These are phyloP conservation scores for Mortierella sp. DNA, from an alignment of 371 early-diverging fungal species.

Conservation along the genomic window DNA sequence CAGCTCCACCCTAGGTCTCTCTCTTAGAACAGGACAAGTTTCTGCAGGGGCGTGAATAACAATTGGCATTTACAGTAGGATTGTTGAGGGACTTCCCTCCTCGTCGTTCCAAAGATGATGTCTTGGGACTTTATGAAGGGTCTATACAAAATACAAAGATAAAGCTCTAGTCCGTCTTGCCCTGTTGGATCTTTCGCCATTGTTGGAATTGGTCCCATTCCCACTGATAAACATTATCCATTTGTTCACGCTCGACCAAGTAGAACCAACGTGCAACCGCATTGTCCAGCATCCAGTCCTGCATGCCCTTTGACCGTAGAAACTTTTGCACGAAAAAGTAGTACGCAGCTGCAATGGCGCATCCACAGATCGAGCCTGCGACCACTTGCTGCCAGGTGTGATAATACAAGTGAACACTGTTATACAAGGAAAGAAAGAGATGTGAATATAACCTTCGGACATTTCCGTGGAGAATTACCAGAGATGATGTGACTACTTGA, in stretches of 20 bases:
- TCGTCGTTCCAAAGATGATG: too few relatives aligned
- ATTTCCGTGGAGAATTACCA: too few relatives aligned
- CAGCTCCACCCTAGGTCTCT: too few relatives aligned
- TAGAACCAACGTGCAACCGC: constrained; percentile 55
- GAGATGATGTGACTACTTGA: not conserved
- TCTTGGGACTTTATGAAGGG: too few relatives aligned
- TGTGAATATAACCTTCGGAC: too few relatives aligned
- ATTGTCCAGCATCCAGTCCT: constrained; percentile 60
- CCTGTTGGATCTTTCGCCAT: constrained; percentile 37
- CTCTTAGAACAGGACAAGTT: too few relatives aligned
- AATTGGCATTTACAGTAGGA: too few relatives aligned
- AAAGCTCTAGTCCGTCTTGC: constrained; percentile 7
- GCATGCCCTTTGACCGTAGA: constrained; percentile 54
- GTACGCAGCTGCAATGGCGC: constrained; percentile 70
- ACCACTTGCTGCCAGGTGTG: constrained; percentile 83
- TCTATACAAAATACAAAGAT: too few relatives aligned
- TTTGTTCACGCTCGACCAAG: constrained; percentile 66
- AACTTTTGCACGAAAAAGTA: constrained; percentile 57
- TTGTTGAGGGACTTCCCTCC: too few relatives aligned
- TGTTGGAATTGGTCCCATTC: constrained; percentile 67
- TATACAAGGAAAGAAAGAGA: not conserved
- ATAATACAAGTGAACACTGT: constrained; percentile 83
- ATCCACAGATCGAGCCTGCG: constrained; percentile 74
- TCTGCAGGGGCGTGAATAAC: too few relatives aligned
- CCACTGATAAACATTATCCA: constrained; percentile 68